Conservation (phyloP, 2,329 filamentous ascomycete genomes). For the Cryoendolithus antarcticus region DNA sequence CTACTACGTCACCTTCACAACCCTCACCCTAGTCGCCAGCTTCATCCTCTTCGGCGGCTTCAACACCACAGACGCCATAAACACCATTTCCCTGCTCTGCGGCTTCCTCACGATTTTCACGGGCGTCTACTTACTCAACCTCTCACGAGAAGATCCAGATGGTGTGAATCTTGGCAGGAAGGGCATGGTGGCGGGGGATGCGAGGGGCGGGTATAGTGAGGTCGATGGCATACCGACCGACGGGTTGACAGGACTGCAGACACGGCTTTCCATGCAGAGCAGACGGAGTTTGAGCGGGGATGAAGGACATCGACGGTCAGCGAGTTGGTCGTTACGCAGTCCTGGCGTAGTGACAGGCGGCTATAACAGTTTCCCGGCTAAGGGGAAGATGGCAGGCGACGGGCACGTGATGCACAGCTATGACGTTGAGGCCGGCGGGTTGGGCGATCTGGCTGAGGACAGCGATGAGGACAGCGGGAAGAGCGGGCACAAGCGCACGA, state of each 20-base stretch:
- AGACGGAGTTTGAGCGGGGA: slow-evolving; percentile 51
- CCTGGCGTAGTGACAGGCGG: slow-evolving; percentile 36
- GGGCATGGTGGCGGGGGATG: slow-evolving; percentile 33
- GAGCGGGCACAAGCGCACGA: slow-evolving; percentile 18
- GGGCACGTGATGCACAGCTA: slow-evolving; percentile 72
- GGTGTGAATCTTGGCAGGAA: slow-evolving; percentile 52
- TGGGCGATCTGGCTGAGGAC: slow-evolving; percentile 69
- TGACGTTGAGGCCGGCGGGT: slow-evolving; percentile 61
- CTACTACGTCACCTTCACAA: slow-evolving; percentile 97
- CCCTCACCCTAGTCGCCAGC: slow-evolving; percentile 81
- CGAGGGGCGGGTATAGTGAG: slow-evolving; percentile 27
- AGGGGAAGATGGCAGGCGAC: slow-evolving; percentile 12
- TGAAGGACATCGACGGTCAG: slow-evolving; percentile 44
- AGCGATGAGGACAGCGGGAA: slow-evolving; percentile 48
- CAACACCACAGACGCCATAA: slow-evolving; percentile 84
- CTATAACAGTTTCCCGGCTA: slow-evolving; percentile 19
- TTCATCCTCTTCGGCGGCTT: slow-evolving; percentile 95
- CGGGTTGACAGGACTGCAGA: slow-evolving; percentile 77
- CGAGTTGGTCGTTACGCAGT: slow-evolving; percentile 26
- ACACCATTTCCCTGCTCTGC: slow-evolving; percentile 81
- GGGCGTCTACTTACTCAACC: slow-evolving; percentile 87
- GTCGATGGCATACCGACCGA: slow-evolving; percentile 82
- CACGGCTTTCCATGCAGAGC: slow-evolving; percentile 84
- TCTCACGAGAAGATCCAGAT: slow-evolving; percentile 85
- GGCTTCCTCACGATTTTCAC: slow-evolving; percentile 93